A percentile compares a stretch with the other conserved stretches of the same genome.
phyloP scores from a whole-genome alignment of 2,329 filamentous ascomycete species.

The Aspergillus eucalypticola region DNA sequence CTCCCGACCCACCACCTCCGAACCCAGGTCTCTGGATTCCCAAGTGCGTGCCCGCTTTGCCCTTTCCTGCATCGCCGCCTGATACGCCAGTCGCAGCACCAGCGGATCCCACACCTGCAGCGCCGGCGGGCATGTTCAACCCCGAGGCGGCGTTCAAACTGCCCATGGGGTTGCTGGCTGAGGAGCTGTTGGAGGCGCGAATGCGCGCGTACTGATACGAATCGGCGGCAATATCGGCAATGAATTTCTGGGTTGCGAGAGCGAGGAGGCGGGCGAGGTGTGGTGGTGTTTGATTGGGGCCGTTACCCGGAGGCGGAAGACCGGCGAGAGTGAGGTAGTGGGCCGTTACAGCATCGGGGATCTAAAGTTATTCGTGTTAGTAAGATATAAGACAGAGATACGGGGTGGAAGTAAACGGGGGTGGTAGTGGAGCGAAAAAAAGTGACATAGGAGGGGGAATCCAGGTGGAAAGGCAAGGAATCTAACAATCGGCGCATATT shows the following conservation, averaged over 20 bases:
- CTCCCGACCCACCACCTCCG: constrained; percentile 85
- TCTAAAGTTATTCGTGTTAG: constrained; percentile 55
- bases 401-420: neutral
- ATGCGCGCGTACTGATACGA: constrained; percentile 98
- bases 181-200: constrained; percentile 82
- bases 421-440: constrained; percentile 1
- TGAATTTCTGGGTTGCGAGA: constrained; percentile 98
- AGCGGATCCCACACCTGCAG: constrained; percentile 52
- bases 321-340: constrained; percentile 98
- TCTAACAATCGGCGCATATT: constrained; percentile 92
- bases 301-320: constrained; percentile 80
- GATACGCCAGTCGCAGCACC: constrained; percentile 53
- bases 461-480: neutral
- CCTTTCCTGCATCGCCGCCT: constrained; percentile 47
- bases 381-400: neutral
- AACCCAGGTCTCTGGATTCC: constrained; percentile 77
- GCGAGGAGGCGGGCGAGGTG: constrained; percentile 90
- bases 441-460: constrained; percentile 9
- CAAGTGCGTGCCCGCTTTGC: constrained; percentile 58
- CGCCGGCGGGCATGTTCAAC: constrained; percentile 57
- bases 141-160: constrained; percentile 70
- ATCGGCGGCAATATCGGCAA: constrained; percentile 94
- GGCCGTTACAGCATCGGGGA: constrained; percentile 94
- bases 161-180: constrained; percentile 87
- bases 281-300: constrained; percentile 73